These are phyloP conservation scores for Remersonia thermophila DNA, from an alignment of 2,329 filamentous ascomycete species.

Conservation along the genomic window DNA sequence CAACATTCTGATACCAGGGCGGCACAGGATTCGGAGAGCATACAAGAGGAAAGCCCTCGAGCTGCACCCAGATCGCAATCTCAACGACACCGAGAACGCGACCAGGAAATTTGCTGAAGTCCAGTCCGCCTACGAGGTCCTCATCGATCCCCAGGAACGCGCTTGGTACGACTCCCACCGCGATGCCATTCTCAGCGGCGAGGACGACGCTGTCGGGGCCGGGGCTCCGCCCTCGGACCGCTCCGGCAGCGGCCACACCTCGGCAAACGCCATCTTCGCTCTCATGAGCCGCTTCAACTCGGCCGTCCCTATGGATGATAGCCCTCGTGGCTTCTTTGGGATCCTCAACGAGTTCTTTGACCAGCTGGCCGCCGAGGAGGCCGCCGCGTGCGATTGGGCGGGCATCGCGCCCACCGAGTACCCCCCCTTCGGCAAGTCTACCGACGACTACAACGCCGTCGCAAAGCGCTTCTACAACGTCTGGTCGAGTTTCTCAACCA, in stretches of 20 bases:
- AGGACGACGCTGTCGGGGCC: slow-evolving; percentile 30
- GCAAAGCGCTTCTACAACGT: slow-evolving; percentile 69
- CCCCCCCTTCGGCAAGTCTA: slow-evolving; percentile 69
- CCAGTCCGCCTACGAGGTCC: slow-evolving; percentile 87
- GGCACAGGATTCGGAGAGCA: slow-evolving; percentile 70
- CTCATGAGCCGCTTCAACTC: slow-evolving; percentile 73
- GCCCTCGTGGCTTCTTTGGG: slow-evolving; percentile 72
- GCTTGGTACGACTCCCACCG: slow-evolving; percentile 97
- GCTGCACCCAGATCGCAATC: slow-evolving; percentile 89
- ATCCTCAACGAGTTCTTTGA: slow-evolving; percentile 67
- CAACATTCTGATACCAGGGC: too few species aligned
- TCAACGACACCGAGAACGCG: slow-evolving; percentile 69
- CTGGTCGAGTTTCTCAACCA: slow-evolving; percentile 74
- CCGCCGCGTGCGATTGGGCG: slow-evolving; percentile 59
- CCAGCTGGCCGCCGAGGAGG: slow-evolving; percentile 68
- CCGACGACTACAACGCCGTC: slow-evolving; percentile 61
- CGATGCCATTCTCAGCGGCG: slow-evolving; percentile 65
- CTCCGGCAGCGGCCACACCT: slow-evolving; percentile 60
- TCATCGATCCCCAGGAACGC: slow-evolving; percentile 89
- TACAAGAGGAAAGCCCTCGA: slow-evolving; percentile 86
- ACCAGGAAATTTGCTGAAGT: slow-evolving; percentile 83
- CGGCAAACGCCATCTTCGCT: slow-evolving; percentile 63
- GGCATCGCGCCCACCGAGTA: slow-evolving; percentile 51
- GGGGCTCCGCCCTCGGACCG: slow-evolving; percentile 24
- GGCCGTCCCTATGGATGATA: slow-evolving; percentile 67